Conservation (phyloP, 2,329 filamentous ascomycete species). For the Colletotrichum navitas region DNA sequence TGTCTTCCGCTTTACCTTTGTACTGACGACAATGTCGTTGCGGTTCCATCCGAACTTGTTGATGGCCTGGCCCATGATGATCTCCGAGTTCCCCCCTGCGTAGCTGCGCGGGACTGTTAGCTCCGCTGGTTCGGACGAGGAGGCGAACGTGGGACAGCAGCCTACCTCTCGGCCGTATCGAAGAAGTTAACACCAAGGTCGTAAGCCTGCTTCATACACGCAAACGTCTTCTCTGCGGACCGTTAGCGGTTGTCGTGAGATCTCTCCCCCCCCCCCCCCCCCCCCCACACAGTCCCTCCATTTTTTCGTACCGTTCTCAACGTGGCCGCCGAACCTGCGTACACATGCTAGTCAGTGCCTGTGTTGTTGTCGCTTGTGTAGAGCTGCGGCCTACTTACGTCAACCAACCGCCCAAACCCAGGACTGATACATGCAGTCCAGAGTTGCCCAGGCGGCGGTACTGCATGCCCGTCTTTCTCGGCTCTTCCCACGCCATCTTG, state of each 20-base stretch:
- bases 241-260: constrained; percentile 16
- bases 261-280: background rate
- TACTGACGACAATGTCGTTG: constrained; percentile 71
- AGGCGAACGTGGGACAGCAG: constrained; percentile 45
- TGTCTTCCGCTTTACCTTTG: constrained; percentile 54
- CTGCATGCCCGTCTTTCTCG: constrained; percentile 59
- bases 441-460: constrained; percentile 61
- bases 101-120: constrained; percentile 56
- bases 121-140: constrained; percentile 38
- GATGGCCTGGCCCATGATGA: constrained; percentile 74
- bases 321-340: constrained; percentile 48
- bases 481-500: constrained; percentile 59
- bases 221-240: constrained; percentile 65
- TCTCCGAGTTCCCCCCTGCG: constrained; percentile 71
- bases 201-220: constrained; percentile 73
- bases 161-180: constrained; percentile 66
- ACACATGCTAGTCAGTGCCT: constrained; percentile 36
- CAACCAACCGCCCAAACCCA: constrained; percentile 74
- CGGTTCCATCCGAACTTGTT: constrained; percentile 71
- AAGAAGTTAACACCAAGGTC: constrained; percentile 74
- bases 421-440: constrained; percentile 75
- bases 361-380: background rate
- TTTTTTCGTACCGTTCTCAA: constrained; percentile 47
- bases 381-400: constrained; percentile 53
- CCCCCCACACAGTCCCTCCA: background rate